Evolutionary conservation across 345 rosid genomes (phyloP), one percentile per base, ranked within the genome.

Genomic region (Eucalyptus curtisii): DNA sequence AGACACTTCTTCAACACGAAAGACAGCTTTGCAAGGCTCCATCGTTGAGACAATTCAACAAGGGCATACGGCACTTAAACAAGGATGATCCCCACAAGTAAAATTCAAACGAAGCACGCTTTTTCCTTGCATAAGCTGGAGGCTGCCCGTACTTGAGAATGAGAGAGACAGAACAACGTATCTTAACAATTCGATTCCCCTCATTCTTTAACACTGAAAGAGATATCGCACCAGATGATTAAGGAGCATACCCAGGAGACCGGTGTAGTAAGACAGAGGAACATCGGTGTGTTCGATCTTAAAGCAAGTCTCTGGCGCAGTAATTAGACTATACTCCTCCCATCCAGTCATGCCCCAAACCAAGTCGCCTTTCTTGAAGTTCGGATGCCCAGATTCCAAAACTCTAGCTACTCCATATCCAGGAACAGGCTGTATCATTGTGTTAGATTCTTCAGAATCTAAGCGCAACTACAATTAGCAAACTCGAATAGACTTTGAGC

Each of bases 201-300:
- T 30, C 14, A 61, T 61, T 61, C 3, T 30, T 61, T 30, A n/a
- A 61, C 37, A 6, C 61, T 55, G 66, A 59, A 27, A 61, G 71
- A 61, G 17, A 61, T 61, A n/a, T 61, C 2, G 15, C 33, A 30
- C 71, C 16, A 61, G 19, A 61, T 61, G 17, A 61, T 61, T 61
- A 61, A 61, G 13, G 19, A 64, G 42, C 86, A 17, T 55, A 89
- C 89, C 90, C 16, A 90, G 88, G 49, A 91, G 71, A 12, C 92
- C 91, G 10, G 89, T 87, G 49, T 91, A 91, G 81, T 91, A 89
- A 27, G 92, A 91, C 20, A 91, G 86, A 22, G 92, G 92, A 13
- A 90, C 88, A 87, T 90, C 88, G 4, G 87, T 76, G 55, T 90
- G 47, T 8, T 84, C 85, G 7, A 91, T 91, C 87, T 89, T 91